Base-by-base conservation (phyloP, 2,329 filamentous ascomycete species). In the Colletotrichum agaves region DNA sequence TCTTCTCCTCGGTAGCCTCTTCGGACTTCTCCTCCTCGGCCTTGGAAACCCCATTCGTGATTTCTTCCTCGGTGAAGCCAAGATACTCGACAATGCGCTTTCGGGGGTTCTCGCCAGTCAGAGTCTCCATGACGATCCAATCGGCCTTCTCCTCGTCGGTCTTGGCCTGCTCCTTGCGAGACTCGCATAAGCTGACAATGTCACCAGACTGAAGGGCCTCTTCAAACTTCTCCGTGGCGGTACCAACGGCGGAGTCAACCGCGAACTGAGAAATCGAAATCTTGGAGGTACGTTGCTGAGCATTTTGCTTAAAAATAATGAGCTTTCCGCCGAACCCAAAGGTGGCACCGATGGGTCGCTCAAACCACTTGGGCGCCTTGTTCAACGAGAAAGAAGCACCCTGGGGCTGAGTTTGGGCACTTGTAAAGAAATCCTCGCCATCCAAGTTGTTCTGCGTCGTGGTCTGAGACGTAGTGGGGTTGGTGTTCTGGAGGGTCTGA, bases 271-370 rank as follows among this genome's bases (percentile, higher is more conserved):
- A 92, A 63, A 99, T 95, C 71, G 88, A 86, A 53, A 99, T 85
- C 76, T 91, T 94, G 8, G 95, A 98, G 2, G 87, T 85, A 39
- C 85, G 81, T 53, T 88, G 85, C 1, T 83, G 75, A 53, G 88
- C 78, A 46, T 84, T 83, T 65, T 88, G 82, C 70, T 87, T 86
- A 79, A 98, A 90, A 63, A 90, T 87, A 15, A 98, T 89, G 21
- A 99, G 84, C 78, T 97, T 97, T 60, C 97, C 96, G 61, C 96
- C 96, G 77, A 98, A 99, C 0, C 94, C 96, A 80, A 99, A 99
- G 0, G 94, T 93, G 15, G 91, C 95, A 74, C 93, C 93, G 46
- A 91, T 87, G 2, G 95, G 94, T 61, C 92, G 87, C 79, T 97
- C 90, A 46, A 96, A 86, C 96, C 96, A 99, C 73, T 90, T 94